Conservation (phyloP, 768 basidiomycete species). For the Lanmaoa rubissima region DNA sequence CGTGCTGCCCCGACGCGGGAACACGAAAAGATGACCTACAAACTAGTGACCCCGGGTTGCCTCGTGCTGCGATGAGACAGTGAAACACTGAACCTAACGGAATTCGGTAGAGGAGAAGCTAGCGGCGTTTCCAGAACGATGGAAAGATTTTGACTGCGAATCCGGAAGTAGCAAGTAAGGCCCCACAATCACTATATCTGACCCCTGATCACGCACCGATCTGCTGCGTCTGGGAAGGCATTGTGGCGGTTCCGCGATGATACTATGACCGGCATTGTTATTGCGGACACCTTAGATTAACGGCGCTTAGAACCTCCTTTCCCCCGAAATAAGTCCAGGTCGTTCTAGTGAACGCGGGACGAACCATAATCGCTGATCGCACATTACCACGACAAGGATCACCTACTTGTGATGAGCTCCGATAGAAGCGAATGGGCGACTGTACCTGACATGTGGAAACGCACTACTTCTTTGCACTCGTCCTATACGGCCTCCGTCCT, state of each 20-base stretch:
- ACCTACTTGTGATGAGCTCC: background rate
- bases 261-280: conserved; percentile 21
- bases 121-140: conserved; percentile 24
- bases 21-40: background rate
- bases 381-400: background rate
- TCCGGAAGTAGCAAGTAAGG: conserved; percentile 27
- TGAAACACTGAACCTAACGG: background rate
- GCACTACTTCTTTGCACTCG: conserved; percentile 5
- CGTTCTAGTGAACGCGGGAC: conserved; percentile 3
- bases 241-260: conserved; percentile 30
- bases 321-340: conserved; percentile 9
- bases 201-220: conserved; percentile 26
- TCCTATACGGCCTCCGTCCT: conserved; percentile 7
- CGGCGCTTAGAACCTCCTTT: conserved; percentile 9
- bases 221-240: conserved; percentile 23
- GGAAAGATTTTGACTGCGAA: conserved; percentile 26
- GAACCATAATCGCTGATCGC: conserved; percentile 1
- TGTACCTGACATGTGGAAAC: background rate
- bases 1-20: conserved; percentile 1
- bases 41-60: background rate
- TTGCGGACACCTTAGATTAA: conserved; percentile 26
- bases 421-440: conserved; percentile 1
- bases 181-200: conserved; percentile 23
- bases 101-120: conserved; percentile 13
- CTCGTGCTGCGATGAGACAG: conserved; percentile 2